Percentiles rank a stretch among this genome's conserved stretches.
These are phyloP conservation scores for Laburnicola sp. DNA, from an alignment of 2,329 filamentous ascomycete genomes.

Conservation along the genomic window DNA sequence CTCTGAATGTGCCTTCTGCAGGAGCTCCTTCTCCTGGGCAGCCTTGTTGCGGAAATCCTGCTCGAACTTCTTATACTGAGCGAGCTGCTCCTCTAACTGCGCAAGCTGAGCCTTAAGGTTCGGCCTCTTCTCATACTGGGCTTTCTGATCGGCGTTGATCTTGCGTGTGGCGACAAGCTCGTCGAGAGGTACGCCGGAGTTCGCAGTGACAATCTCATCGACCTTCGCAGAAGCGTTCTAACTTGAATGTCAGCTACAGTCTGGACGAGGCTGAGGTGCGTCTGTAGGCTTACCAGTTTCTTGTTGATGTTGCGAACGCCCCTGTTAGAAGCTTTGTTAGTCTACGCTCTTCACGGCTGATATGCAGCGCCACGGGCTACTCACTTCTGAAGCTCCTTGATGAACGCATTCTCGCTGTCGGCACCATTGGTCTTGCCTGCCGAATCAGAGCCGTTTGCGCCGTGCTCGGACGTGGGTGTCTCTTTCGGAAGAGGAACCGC, in stretches of 20 bases:
- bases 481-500: constrained; percentile 50
- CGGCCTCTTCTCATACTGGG: constrained; percentile 76
- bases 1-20: constrained; percentile 59
- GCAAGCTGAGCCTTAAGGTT: constrained; percentile 67
- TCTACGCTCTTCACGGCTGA: constrained; percentile 5
- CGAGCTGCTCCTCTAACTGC: constrained; percentile 73
- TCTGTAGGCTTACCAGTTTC: constrained; percentile 73
- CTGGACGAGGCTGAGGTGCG: constrained; percentile 3
- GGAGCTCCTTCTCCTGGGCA: constrained; percentile 59
- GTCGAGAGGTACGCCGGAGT: constrained; percentile 71
- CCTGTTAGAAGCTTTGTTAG: constrained; percentile 53
- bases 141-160: constrained; percentile 80
- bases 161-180: constrained; percentile 71
- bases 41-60: constrained; percentile 68
- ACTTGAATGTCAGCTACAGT: constrained; percentile 24
- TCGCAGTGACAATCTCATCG: constrained; percentile 68
- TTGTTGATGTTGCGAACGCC: constrained; percentile 90
- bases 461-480: constrained; percentile 35
- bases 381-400: constrained; percentile 90
- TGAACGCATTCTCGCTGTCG: constrained; percentile 76
- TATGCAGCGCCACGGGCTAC: constrained; percentile 36
- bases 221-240: constrained; percentile 73
- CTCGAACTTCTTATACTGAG: constrained; percentile 74
- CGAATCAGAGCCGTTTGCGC: constrained; percentile 36
- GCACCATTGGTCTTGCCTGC: constrained; percentile 54